Conservation (phyloP, 169 alveolate genomes). For the Babesia gibsoni region DNA sequence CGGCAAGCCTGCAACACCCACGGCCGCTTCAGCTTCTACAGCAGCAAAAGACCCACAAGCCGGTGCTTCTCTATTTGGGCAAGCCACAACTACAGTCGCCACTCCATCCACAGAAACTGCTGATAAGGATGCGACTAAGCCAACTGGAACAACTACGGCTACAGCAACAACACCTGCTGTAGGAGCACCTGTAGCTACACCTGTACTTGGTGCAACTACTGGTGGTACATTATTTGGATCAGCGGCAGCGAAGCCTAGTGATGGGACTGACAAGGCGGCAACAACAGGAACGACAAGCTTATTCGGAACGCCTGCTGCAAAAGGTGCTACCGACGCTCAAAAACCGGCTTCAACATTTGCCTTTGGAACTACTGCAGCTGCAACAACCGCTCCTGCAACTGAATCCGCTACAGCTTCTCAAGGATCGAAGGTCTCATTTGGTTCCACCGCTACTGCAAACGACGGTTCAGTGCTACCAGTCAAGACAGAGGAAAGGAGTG, state of each 20-base stretch:
- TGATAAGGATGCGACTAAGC: too few species aligned
- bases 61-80: too few species aligned
- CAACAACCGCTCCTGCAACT: not conserved
- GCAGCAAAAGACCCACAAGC: too few species aligned
- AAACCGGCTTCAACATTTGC: not conserved
- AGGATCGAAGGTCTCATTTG: not conserved
- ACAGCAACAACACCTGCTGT: slow-evolving; percentile 10
- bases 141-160: too few species aligned
- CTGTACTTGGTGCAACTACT: too few species aligned
- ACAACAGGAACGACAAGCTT: too few species aligned
- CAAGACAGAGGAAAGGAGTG: slow-evolving; percentile 11
- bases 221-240: too few species aligned
- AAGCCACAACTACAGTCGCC: too few species aligned
- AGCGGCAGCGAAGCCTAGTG: too few species aligned
- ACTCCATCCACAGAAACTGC: too few species aligned
- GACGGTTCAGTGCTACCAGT: not conserved
- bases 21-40: too few species aligned
- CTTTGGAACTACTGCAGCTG: not conserved
- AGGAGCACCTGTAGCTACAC: not conserved
- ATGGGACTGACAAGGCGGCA: too few species aligned
- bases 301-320: slow-evolving; percentile 8
- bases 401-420: not conserved
- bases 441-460: not conserved
- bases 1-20: not conserved
- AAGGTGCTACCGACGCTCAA: not conserved